Base-by-base conservation (phyloP, 2,329 filamentous ascomycete species). In the Xylaria polymorpha region DNA sequence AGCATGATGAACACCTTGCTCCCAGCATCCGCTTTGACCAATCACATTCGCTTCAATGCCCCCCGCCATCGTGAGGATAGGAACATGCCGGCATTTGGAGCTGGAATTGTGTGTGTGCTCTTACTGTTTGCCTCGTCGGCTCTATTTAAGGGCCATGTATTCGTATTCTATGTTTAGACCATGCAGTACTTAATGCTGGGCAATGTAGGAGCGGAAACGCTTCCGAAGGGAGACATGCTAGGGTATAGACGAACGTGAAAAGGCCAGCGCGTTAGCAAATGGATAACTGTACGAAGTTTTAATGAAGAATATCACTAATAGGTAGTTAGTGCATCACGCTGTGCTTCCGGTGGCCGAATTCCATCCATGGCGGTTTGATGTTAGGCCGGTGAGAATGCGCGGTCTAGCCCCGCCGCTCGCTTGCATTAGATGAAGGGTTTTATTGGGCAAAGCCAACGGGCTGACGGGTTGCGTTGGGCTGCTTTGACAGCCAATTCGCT, bases 351-450 rank as follows among this genome's bases (percentile, higher is more conserved):
- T 59, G 62, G 58, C 55, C 62, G 53, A 15, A 22, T 35, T 20
- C 35, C 12, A 46, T 60, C 10, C 43, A 53, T 50, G 61, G 61
- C 61, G 32, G 53, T 58, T 58, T 58, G 61, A 64, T 46, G n/a
- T 55, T 51, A 43, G 7, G 50, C 22, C 18, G 32, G 53, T 41
- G 55, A 61, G 41, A 59, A 9, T 46, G 56, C 41, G 56, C 29
- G 20, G 56, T 22, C 39, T 5, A 44, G 18, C 32, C 29, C 57
- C 32, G n/a, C 44, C 56, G 12, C 37, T 65, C 55, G 46, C 56
- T 55, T 65, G 63, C 56, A 41, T 53, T 60, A 35, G 46, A n/a
- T n/a, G 15, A 18, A 37, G 22, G 7, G 22, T 57, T 41, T 55
- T 20, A 59, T 55, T 65, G 63, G 63, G 2, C 18, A 22, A 22